Percentiles rank a stretch among this genome's conserved stretches.
Evolutionary conservation across 1,284 basidiomycete genomes (phyloP).

Genomic region (Polyporus tsugae): DNA sequence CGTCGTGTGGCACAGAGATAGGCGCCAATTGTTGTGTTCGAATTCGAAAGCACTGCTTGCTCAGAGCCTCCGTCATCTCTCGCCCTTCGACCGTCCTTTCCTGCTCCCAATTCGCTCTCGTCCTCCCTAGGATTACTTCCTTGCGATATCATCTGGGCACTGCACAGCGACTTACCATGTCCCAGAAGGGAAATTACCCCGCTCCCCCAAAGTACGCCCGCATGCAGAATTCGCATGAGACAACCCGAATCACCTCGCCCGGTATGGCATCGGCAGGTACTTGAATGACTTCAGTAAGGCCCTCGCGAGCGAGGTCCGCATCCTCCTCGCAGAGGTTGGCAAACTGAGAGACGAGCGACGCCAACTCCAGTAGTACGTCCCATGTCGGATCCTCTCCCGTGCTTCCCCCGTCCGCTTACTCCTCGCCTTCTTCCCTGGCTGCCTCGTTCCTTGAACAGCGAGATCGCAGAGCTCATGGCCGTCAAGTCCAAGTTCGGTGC

Average conservation of each 20-base stretch:
- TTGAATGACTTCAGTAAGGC: constrained; percentile 66
- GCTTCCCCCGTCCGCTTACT: constrained; percentile 7
- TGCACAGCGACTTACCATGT: constrained; percentile 23
- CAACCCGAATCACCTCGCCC: constrained; percentile 20
- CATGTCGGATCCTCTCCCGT: background rate
- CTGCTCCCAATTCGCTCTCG: background rate
- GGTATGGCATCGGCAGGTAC: constrained; percentile 44
- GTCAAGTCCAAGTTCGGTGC: constrained; percentile 78
- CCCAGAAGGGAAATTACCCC: constrained; percentile 35
- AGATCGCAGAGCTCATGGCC: constrained; percentile 79
- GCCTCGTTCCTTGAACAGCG: no score
- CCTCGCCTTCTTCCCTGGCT: no score
- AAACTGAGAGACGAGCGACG: constrained; percentile 78
- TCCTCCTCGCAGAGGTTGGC: constrained; percentile 71
- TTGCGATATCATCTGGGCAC: background rate
- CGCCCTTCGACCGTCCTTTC: background rate
- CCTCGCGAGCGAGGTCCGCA: constrained; percentile 47
- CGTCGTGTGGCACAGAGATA: background rate
- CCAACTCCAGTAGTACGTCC: constrained; percentile 70
- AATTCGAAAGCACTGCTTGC: background rate
- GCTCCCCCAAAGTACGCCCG: constrained; percentile 33
- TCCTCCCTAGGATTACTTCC: background rate
- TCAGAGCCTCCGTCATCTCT: constrained; percentile 6
- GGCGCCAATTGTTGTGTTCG: background rate
- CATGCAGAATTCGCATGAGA: constrained; percentile 15